Evolutionary conservation across 1,139 yeast genomes (phyloP).

Genomic region (Suhomyces maxii): DNA sequence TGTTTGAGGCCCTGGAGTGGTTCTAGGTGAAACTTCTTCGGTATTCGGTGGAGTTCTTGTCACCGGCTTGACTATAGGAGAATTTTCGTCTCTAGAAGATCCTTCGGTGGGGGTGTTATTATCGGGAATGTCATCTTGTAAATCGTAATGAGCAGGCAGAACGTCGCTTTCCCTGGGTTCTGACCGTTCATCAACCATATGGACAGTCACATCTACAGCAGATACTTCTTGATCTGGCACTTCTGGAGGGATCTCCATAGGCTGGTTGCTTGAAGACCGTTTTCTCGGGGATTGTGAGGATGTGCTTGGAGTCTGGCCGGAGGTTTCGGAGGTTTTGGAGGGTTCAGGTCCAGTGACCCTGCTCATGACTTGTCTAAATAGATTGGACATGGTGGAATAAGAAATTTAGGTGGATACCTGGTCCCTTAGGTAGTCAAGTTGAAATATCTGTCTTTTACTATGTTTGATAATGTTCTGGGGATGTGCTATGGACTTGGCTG

Average conservation of each 20-base stretch:
- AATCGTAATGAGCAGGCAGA: neutral
- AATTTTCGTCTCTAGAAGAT: neutral
- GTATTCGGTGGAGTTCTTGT: neutral
- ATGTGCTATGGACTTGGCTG: no score
- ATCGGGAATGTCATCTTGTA: neutral
- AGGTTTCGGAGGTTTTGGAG: neutral
- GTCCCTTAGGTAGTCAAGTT: no score
- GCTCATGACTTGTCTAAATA: no score
- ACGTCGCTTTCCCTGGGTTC: neutral
- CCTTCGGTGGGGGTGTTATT: neutral
- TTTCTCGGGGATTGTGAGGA: neutral
- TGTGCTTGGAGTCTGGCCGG: neutral
- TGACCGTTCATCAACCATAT: slow-evolving; percentile 2
- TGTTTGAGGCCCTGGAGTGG: neutral
- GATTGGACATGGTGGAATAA: no score
- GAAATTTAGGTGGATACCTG: no score
- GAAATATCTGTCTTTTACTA: no score
- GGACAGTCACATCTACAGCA: slow-evolving; percentile 7
- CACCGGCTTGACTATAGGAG: neutral
- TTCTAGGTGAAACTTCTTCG: neutral
- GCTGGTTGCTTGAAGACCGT: slow-evolving; percentile 1
- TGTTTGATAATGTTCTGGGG: no score
- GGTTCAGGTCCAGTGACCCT: no score
- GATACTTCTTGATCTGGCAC: slow-evolving; percentile 4
- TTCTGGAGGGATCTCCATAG: slow-evolving; percentile 1